Conservation (phyloP, 805 yeast species). For the Pichia paraexigua region DNA sequence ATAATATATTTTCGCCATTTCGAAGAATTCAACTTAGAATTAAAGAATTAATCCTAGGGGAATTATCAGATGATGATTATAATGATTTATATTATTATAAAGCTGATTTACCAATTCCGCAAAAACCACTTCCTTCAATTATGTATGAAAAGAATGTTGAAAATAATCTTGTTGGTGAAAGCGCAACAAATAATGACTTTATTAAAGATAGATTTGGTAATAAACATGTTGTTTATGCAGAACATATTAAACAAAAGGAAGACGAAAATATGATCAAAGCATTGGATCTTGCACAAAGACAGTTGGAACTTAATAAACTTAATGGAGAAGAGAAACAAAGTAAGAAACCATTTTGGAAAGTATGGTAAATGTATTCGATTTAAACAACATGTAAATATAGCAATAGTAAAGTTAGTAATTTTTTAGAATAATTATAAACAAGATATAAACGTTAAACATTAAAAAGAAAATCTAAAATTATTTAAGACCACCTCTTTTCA, state of each 20-base stretch:
- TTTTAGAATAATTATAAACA: neutral
- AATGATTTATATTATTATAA: slow-evolving; percentile 49
- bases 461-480: slow-evolving; percentile 9
- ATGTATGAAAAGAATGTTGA: slow-evolving; percentile 34
- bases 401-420: neutral
- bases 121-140: slow-evolving; percentile 30
- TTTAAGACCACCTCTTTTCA: slow-evolving; percentile 48
- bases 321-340: slow-evolving; percentile 3
- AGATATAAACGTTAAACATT: neutral
- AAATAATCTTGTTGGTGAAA: slow-evolving; percentile 27
- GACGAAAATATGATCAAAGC: slow-evolving; percentile 50
- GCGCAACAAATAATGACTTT: slow-evolving; percentile 31
- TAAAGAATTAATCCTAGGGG: slow-evolving; percentile 47
- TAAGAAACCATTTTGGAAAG: slow-evolving; percentile 22
- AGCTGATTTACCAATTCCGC: slow-evolving; percentile 30
- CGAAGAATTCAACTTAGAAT: slow-evolving; percentile 52
- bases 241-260: slow-evolving; percentile 55
- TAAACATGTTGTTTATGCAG: slow-evolving; percentile 68
- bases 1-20: slow-evolving; percentile 63
- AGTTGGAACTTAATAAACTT: slow-evolving; percentile 16
- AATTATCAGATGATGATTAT: slow-evolving; percentile 48
- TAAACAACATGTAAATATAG: neutral
- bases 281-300: slow-evolving; percentile 32
- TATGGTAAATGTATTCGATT: slow-evolving; percentile 16
- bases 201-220: slow-evolving; percentile 55